Conservation (phyloP, 2,329 filamentous ascomycete species). For the Volutella citrinella region DNA sequence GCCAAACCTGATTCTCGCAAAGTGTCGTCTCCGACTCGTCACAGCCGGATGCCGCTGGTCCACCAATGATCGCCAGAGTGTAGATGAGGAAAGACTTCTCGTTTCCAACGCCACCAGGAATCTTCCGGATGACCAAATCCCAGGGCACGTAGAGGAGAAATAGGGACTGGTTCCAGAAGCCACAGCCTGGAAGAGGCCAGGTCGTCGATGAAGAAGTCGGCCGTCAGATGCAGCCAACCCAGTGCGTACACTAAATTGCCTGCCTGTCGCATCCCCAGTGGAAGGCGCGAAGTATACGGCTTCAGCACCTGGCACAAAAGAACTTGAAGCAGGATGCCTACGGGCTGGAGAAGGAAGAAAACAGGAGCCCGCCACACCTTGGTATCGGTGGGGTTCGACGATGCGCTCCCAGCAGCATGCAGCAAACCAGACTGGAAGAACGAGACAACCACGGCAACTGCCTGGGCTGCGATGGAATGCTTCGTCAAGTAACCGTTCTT, state of each 20-base stretch:
- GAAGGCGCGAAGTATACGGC: slow-evolving; percentile 37
- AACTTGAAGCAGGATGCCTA: slow-evolving; percentile 63
- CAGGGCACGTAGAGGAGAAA: slow-evolving; percentile 66
- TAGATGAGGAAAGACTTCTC: slow-evolving; percentile 50
- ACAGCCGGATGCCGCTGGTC: slow-evolving; percentile 40
- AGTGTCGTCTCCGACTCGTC: too few relatives aligned
- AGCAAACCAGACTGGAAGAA: slow-evolving; percentile 67
- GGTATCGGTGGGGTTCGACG: slow-evolving; percentile 51
- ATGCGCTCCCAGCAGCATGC: slow-evolving; percentile 69
- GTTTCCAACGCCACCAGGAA: slow-evolving; percentile 65
- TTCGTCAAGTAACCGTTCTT: slow-evolving; percentile 36
- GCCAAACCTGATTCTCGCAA: too few relatives aligned
- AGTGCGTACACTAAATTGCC: slow-evolving; percentile 62
- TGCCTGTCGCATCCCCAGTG: slow-evolving; percentile 43
- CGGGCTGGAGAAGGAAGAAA: slow-evolving; percentile 72
- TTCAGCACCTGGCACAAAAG: slow-evolving; percentile 32
- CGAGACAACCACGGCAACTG: slow-evolving; percentile 31
- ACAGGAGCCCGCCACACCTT: slow-evolving; percentile 50
- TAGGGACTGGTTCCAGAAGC: slow-evolving; percentile 77
- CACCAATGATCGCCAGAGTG: slow-evolving; percentile 63
- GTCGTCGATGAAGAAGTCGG: slow-evolving; percentile 68
- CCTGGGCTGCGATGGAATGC: slow-evolving; percentile 23
- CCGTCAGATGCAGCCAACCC: slow-evolving; percentile 67
- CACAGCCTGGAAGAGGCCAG: slow-evolving; percentile 71
- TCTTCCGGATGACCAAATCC: slow-evolving; percentile 61